These are phyloP conservation scores for Plicaturopsis crispa DNA, from an alignment of 768 basidiomycete species.

Conservation along the genomic window DNA sequence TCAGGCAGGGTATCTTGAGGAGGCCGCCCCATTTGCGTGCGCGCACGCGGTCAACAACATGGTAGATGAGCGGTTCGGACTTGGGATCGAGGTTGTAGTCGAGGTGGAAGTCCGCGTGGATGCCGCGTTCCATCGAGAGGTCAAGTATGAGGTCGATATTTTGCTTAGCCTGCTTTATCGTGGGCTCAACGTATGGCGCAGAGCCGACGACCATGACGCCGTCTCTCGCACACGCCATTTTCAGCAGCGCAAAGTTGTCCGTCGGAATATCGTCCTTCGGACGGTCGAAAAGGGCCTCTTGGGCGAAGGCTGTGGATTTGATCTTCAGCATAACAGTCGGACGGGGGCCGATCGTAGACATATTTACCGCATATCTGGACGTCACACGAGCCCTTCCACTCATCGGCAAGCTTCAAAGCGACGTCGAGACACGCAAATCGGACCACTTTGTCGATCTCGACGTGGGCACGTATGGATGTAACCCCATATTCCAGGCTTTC, in stretches of 20 bases:
- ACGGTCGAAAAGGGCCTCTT: constrained; percentile 45
- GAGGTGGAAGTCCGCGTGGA: constrained; percentile 58
- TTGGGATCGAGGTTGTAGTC: constrained; percentile 55
- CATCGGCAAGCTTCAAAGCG: constrained; percentile 38
- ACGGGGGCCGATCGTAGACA: too few species aligned
- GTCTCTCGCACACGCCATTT: constrained; percentile 27
- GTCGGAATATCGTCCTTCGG: constrained; percentile 27
- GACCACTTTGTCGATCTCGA: constrained; percentile 55
- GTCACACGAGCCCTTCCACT: constrained; percentile 39
- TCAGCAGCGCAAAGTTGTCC: constrained; percentile 37
- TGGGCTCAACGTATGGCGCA: constrained; percentile 58
- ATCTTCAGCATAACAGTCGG: too few species aligned
- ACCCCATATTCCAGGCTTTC: constrained; percentile 57
- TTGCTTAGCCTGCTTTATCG: constrained; percentile 33
- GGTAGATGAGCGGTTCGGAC: constrained; percentile 46
- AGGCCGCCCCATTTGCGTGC: constrained; percentile 14
- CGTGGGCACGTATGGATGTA: constrained; percentile 60
- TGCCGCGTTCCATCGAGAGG: constrained; percentile 28
- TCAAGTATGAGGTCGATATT: constrained; percentile 49
- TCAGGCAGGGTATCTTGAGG: constrained; percentile 2
- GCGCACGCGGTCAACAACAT: constrained; percentile 37
- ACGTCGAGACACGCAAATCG: constrained; percentile 45
- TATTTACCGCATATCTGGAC: constrained; percentile 51
- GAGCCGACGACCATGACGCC: constrained; percentile 51
- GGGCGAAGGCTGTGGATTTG: constrained; percentile 50